These are phyloP conservation scores for Sporothrix phasma DNA, from an alignment of 2,329 filamentous ascomycete genomes.

Conservation along the genomic window DNA sequence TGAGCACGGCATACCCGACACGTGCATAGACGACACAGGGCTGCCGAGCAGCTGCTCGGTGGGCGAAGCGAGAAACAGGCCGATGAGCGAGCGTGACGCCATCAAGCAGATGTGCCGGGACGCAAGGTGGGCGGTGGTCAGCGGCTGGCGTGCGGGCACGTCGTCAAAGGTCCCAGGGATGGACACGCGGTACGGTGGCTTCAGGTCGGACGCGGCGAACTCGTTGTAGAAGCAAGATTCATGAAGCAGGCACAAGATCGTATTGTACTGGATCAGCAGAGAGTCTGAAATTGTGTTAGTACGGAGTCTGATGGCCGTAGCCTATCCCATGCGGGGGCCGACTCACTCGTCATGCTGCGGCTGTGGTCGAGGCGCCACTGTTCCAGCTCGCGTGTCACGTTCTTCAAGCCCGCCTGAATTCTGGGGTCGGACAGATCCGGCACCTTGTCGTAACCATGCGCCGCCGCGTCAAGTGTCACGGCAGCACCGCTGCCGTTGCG, in stretches of 20 bases:
- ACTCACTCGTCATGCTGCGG: constrained; percentile 13
- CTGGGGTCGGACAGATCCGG: not conserved
- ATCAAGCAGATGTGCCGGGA: constrained; percentile 11
- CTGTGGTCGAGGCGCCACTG: constrained; percentile 12
- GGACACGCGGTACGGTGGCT: constrained; percentile 13
- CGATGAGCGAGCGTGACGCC: constrained; percentile 12
- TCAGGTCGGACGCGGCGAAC: constrained; percentile 14
- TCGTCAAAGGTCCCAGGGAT: not conserved
- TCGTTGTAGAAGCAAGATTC: constrained; percentile 15
- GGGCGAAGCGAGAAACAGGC: constrained; percentile 11
- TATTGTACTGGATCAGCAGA: constrained; percentile 16
- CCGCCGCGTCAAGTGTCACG: not conserved
- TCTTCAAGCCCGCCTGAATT: constrained; percentile 9
- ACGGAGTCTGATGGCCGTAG: too few species aligned
- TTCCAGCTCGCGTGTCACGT: constrained; percentile 6
- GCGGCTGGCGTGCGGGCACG: not conserved
- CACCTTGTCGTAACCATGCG: not conserved
- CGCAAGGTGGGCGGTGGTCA: not conserved
- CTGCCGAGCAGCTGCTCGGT: constrained; percentile 12
- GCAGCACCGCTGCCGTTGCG: not conserved
- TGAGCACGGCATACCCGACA: constrained; percentile 13
- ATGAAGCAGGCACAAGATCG: constrained; percentile 12
- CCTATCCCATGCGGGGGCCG: too few species aligned
- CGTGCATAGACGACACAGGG: constrained; percentile 13
- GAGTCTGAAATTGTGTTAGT: constrained; percentile 3